A percentile compares a stretch with the other conserved stretches of the same genome.
These are phyloP conservation scores for Carpinus viminea DNA, from an alignment of 306 rosid species.

Conservation along the genomic window DNA sequence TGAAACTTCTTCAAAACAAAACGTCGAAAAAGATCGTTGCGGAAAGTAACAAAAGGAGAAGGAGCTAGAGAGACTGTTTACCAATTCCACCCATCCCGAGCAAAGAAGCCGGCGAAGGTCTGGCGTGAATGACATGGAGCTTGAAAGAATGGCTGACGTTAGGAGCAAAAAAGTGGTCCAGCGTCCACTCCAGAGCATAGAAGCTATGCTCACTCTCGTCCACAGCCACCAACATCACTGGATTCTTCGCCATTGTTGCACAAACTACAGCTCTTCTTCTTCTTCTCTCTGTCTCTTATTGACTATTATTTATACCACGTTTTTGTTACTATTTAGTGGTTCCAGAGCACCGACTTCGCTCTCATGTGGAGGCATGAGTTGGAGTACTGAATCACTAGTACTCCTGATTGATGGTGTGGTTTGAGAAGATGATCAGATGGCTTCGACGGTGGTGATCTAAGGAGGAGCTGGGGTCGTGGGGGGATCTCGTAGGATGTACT, in stretches of 20 bases:
- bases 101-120: slow-evolving; percentile 22
- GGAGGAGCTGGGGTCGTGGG: not conserved
- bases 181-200: slow-evolving; percentile 43
- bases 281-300: not conserved
- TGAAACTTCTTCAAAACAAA: too few relatives aligned
- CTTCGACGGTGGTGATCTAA: not conserved
- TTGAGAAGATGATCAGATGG: not conserved
- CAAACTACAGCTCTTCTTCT: not conserved
- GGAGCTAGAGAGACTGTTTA: not conserved
- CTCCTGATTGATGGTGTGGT: not conserved
- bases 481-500: not conserved
- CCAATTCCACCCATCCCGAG: slow-evolving; percentile 29
- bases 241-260: slow-evolving; percentile 33
- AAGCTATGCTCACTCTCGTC: slow-evolving; percentile 43
- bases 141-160: slow-evolving; percentile 11
- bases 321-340: not conserved
- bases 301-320: not conserved
- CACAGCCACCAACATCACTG: slow-evolving; percentile 35
- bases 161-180: slow-evolving; percentile 32
- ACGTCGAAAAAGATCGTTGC: not conserved
- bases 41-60: not conserved
- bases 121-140: slow-evolving; percentile 37
- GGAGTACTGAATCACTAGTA: too few relatives aligned
- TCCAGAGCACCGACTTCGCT: not conserved
- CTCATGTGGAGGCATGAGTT: not conserved